Conservation (phyloP, 352 stramenopile species). For the Saprolegnia diclina region DNA sequence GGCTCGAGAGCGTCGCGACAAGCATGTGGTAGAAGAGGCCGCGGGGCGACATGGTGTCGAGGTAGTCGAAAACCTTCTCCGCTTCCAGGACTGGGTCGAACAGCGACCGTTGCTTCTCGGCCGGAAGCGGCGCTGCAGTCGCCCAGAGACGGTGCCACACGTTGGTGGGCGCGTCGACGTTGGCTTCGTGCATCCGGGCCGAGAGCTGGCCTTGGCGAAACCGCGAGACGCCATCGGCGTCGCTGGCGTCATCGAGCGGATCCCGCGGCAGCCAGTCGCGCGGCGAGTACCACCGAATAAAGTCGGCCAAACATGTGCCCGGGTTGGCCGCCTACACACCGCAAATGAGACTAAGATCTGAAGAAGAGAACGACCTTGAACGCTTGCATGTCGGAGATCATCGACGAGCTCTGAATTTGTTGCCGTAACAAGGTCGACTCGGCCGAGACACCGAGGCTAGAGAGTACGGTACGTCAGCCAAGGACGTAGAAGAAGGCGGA, state of each 20-base stretch:
- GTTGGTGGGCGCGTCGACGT: constrained; percentile 32
- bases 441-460: constrained; percentile 50
- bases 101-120: constrained; percentile 54
- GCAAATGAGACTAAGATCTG: not conserved
- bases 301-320: constrained; percentile 56
- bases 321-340: constrained; percentile 52
- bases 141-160: constrained; percentile 79
- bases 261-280: constrained; percentile 68
- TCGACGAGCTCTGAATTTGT: constrained; percentile 60
- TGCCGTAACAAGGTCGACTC: constrained; percentile 66
- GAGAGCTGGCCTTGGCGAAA: constrained; percentile 64
- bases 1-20: constrained; percentile 12
- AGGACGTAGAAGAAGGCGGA: not conserved
- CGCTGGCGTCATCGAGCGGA: constrained; percentile 28
- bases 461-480: constrained; percentile 29
- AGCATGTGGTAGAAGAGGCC: constrained; percentile 78
- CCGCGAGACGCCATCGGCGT: constrained; percentile 30
- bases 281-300: constrained; percentile 79
- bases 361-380: constrained; percentile 43
- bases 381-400: constrained; percentile 80
- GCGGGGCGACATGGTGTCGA: constrained; percentile 70
- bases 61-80: constrained; percentile 76
- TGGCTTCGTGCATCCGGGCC: constrained; percentile 42
- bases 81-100: constrained; percentile 71
- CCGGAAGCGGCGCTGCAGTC: constrained; percentile 40